These are phyloP conservation scores for Sphagnum magellanicum DNA, from an alignment of 228 moss, liverwort and hornwort genomes.

Conservation along the genomic window DNA sequence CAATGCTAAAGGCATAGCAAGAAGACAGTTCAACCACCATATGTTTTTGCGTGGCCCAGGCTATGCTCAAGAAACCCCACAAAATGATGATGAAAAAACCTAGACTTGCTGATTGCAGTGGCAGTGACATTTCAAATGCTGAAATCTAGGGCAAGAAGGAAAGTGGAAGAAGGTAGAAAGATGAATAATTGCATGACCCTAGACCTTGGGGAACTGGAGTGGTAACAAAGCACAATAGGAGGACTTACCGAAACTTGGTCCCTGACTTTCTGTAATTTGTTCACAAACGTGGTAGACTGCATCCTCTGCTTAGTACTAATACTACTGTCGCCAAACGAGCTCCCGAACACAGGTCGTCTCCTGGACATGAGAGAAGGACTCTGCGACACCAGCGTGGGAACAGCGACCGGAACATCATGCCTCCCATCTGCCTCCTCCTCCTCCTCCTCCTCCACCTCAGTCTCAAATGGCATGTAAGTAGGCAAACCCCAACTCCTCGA, in stretches of 20 bases:
- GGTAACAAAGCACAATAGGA: too few species aligned
- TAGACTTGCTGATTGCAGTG: background rate
- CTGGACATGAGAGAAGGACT: constrained; percentile 27
- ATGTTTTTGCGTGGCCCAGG: background rate
- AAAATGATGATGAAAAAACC: background rate
- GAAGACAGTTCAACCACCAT: too few species aligned
- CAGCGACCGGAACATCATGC: constrained; percentile 24
- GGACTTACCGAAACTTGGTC: constrained; percentile 43
- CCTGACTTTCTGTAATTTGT: constrained; percentile 49
- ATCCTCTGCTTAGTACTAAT: constrained; percentile 27
- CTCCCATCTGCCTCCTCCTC: constrained; percentile 28
- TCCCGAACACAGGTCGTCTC: constrained; percentile 36
- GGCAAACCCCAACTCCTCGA: constrained; percentile 71
- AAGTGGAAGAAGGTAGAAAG: background rate
- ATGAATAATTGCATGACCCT: background rate
- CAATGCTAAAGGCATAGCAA: too few species aligned
- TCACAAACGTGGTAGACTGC: constrained; percentile 31
- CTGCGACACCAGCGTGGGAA: constrained; percentile 30
- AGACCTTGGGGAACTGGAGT: too few species aligned
- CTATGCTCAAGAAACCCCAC: background rate
- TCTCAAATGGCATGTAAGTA: constrained; percentile 40
- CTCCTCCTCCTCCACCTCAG: constrained; percentile 22
- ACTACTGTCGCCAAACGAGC: constrained; percentile 10
- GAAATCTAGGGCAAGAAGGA: background rate
- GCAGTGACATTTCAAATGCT: background rate